Percentiles rank a stretch among this genome's conserved stretches.
phyloP scores from a whole-genome alignment of 2,329 filamentous ascomycete species.

The Aspergillus quadrilineatus region DNA sequence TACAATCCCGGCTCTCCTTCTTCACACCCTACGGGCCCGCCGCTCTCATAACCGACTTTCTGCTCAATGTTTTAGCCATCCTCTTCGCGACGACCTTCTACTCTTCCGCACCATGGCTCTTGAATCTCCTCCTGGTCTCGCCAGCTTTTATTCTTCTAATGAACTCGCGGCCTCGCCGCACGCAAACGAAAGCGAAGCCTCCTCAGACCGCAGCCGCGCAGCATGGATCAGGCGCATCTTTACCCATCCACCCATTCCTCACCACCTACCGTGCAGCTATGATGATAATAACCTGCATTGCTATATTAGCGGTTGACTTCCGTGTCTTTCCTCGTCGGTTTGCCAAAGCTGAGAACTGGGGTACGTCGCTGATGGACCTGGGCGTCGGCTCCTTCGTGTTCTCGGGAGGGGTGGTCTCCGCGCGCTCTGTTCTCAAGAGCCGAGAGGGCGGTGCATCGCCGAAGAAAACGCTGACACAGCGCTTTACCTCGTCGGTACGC shows the following conservation, averaged over 20 bases:
- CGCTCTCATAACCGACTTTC: constrained; percentile 74
- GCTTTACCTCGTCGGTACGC: constrained; percentile 67
- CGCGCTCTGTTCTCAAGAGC: constrained; percentile 73
- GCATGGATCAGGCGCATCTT: constrained; percentile 34
- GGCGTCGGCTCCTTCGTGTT: constrained; percentile 98
- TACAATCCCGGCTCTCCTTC: constrained; percentile 80
- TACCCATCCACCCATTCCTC: constrained; percentile 87
- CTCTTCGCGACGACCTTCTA: constrained; percentile 87
- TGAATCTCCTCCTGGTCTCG: constrained; percentile 71
- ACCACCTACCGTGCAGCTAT: constrained; percentile 88
- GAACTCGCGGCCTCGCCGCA: constrained; percentile 31
- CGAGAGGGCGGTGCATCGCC: constrained; percentile 51
- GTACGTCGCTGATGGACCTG: constrained; percentile 97
- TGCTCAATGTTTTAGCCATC: constrained; percentile 79
- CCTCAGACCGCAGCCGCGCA: constrained; percentile 25
- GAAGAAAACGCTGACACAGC: constrained; percentile 45
- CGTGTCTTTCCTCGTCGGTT: constrained; percentile 88
- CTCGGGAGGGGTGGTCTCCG: constrained; percentile 85
- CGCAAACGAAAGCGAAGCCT: constrained; percentile 36
- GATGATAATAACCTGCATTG: constrained; percentile 84
- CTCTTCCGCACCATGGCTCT: constrained; percentile 68
- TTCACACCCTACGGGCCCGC: constrained; percentile 73
- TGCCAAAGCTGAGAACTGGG: constrained; percentile 98
- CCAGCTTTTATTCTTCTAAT: constrained; percentile 66
- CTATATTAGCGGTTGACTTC: constrained; percentile 97